Base-by-base conservation (phyloP, 495 filamentous ascomycete species). In the Aspergillus diversus region DNA sequence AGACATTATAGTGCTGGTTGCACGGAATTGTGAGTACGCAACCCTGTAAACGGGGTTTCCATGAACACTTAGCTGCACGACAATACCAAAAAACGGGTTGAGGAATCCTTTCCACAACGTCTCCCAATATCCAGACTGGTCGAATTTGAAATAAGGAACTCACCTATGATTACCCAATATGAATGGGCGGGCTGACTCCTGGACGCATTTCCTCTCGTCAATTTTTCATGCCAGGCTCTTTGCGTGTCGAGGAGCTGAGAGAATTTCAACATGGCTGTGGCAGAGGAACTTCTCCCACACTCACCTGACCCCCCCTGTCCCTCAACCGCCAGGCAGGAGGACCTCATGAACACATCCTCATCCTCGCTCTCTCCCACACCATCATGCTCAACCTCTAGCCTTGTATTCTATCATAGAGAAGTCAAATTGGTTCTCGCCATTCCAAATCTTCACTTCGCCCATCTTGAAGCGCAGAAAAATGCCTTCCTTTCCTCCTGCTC, bases 181-280 rank as follows among this genome's bases (percentile, higher is more conserved):
- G 39, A 37, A 48, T 43, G 16, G 17, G n/a, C 16, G 37, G 42
- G 37, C n/a, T 50, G 47, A 33, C 13, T 35, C 16, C 33, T 42
- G 59, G 47, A 5, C 1, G 16, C 31, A 12, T 39, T 57, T 27
- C 37, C 50, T 37, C 47, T 39, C 7, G 47, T 59, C 27, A 5
- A 21, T 17, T 37, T 54, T 33, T 32, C 15, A 16, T 33, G 1
- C 15, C 21, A 27, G 8, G 11, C 7, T 50, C 47, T 50, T n/a
- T 43, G 5, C 32, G 5, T 21, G 51, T 16, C 39, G 35, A 42
- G 21, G 15, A 21, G 15, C 17, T 42, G 42, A 50, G 57, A 57
- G 33, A 27, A 60, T 33, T 32, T 57, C 57, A 56, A 55, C 42
- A 64, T 64, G 63, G 52, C 39, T 33, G 34, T 57, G 57, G 64